Base-by-base conservation (phyloP, 2,329 filamentous ascomycete genomes). In the Chaetomiaceae sp. region DNA sequence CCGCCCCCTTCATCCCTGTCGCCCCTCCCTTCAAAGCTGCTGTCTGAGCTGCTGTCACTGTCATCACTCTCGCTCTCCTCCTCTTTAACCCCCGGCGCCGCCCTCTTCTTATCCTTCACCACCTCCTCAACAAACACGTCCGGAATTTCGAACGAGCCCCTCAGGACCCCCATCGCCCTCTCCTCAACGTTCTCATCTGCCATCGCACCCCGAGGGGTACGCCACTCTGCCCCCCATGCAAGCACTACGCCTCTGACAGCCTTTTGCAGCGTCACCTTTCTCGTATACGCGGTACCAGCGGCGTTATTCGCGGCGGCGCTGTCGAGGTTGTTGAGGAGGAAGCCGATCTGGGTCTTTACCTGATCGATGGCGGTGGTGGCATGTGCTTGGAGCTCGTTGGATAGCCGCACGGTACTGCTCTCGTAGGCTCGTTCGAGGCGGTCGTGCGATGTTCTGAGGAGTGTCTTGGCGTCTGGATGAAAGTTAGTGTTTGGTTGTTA, bases 191-290 rank as follows among this genome's bases (percentile, higher is more conserved):
- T n/a, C n/a, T n/a, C n/a, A n/a, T n/a, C n/a, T n/a, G n/a, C n/a
- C n/a, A n/a, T n/a, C n/a, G n/a, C n/a, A n/a, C n/a, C n/a, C n/a
- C n/a, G n/a, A n/a, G 44, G 51, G 8, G 21, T 8, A 1, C 44
- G 38, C 51, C 51, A 54, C 13, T 44, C 20, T 5, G 43, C 47
- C 2, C 2, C 38, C 51, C 51, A 54, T 4, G 4, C 25, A 5
- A 54, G n/a, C 23, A 19, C 38, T n/a, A 47, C 16, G 7, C 13
- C 21, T 40, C 35, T 41, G 9, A 51, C 43, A 3, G 3, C 23
- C 33, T 40, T 27, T 39, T 54, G 51, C 38, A 54, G 16, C 8
- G 6, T n/a, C 7, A 30, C 30, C 44, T 50, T 54, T n/a, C n/a
- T n/a, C n/a, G n/a, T n/a, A n/a, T n/a, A n/a, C n/a, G 17, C 12